Percentiles rank a stretch among this genome's conserved stretches.
phyloP scores from a whole-genome alignment of 345 rosid genomes.

The Sisymbrium altissimum region DNA sequence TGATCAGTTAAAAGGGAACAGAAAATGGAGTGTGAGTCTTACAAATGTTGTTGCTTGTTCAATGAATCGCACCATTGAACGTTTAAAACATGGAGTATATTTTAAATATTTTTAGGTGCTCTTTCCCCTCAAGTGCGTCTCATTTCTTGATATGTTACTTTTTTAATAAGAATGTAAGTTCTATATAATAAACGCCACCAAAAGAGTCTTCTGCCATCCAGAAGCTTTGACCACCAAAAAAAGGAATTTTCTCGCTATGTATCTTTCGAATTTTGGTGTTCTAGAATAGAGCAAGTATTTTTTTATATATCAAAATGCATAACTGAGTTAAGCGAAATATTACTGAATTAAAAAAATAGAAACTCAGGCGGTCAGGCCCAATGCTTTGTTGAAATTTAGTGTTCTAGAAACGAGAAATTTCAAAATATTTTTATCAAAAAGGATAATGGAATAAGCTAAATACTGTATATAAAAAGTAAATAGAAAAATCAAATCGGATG shows the following conservation, averaged over 20 bases:
- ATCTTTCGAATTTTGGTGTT: not conserved
- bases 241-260: not conserved
- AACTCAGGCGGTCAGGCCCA: not conserved
- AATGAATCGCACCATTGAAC: not conserved
- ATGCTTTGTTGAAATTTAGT: not conserved
- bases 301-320: too few species aligned
- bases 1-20: not conserved
- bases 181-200: not conserved
- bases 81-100: not conserved
- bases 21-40: not conserved
- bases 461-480: not conserved
- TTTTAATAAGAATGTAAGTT: too few species aligned
- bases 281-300: not conserved
- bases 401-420: not conserved
- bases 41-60: constrained; percentile 9
- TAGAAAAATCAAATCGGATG: not conserved
- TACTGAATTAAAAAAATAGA: not conserved
- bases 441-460: not conserved
- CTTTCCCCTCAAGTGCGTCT: too few species aligned
- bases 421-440: not conserved
- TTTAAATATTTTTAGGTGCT: not conserved
- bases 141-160: too few species aligned
- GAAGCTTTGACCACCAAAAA: constrained; percentile 1
- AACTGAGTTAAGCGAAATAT: not conserved
- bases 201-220: not conserved